Conservation (phyloP, 1,139 yeast genomes). For the Eremothecium gossypii region DNA sequence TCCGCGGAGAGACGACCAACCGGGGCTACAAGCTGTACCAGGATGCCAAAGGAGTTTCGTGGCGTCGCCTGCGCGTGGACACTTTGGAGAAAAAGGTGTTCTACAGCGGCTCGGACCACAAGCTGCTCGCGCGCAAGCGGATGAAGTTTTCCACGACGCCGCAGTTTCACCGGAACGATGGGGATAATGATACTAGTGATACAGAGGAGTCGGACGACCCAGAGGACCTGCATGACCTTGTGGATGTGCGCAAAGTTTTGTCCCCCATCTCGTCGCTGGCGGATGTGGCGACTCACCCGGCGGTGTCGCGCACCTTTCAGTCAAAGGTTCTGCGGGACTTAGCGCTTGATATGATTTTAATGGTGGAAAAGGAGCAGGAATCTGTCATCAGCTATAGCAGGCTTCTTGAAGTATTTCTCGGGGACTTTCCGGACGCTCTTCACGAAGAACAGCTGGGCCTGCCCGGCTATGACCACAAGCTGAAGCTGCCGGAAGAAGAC, state of each 20-base stretch:
- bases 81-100: constrained; percentile 31
- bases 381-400: constrained; percentile 62
- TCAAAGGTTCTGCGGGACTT: constrained; percentile 43
- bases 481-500: constrained; percentile 25
- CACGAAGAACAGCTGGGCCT: constrained; percentile 57
- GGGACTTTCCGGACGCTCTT: constrained; percentile 71
- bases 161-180: constrained; percentile 9
- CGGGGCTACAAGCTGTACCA: constrained; percentile 53
- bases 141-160: constrained; percentile 21
- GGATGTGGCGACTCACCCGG: constrained; percentile 65
- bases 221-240: constrained; percentile 32
- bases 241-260: constrained; percentile 46
- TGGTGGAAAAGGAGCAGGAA: constrained; percentile 72
- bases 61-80: constrained; percentile 31
- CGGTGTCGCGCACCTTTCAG: constrained; percentile 56
- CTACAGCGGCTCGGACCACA: constrained; percentile 31
- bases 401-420: constrained; percentile 68
- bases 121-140: constrained; percentile 25
- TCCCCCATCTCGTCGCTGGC: constrained; percentile 76
- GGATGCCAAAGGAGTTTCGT: constrained; percentile 34
- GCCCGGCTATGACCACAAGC: constrained; percentile 60
- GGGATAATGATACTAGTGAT: constrained; percentile 21
- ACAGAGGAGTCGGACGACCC: constrained; percentile 32
- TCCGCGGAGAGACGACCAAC: constrained; percentile 36
- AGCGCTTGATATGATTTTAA: constrained; percentile 63